A percentile compares a stretch with the other conserved stretches of the same genome.
phyloP scores from a whole-genome alignment of 768 basidiomycete species.

The Boletus edulis region DNA sequence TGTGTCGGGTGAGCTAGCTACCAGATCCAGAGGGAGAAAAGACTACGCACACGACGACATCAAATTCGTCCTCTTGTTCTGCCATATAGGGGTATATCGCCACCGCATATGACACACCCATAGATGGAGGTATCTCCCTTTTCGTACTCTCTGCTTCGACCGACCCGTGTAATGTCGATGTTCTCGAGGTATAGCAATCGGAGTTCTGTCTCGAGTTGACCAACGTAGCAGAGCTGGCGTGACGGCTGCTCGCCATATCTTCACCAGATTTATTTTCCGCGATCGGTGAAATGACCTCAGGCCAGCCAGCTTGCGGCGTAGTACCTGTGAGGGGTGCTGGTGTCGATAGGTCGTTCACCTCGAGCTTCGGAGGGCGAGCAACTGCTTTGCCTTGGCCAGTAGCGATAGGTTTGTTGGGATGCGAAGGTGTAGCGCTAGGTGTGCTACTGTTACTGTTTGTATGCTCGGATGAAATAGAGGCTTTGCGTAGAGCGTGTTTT shows the following conservation, averaged over 20 bases:
- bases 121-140: constrained; percentile 43
- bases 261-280: constrained; percentile 48
- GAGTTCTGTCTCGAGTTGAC: constrained; percentile 32
- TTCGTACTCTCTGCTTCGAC: constrained; percentile 34
- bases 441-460: constrained; percentile 15
- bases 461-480: constrained; percentile 42
- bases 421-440: constrained; percentile 16
- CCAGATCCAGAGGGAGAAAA: neutral
- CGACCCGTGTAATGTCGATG: constrained; percentile 13
- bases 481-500: constrained; percentile 89
- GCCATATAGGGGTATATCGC: constrained; percentile 99
- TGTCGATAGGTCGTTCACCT: constrained; percentile 61
- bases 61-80: constrained; percentile 97
- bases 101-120: constrained; percentile 87
- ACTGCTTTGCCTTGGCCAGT: constrained; percentile 31
- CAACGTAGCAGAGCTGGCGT: constrained; percentile 34
- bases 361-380: constrained; percentile 66
- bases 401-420: constrained; percentile 24
- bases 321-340: constrained; percentile 55
- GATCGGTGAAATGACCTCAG: constrained; percentile 65
- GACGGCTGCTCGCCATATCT: constrained; percentile 35
- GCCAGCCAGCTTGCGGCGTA: constrained; percentile 75
- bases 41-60: constrained; percentile 84
- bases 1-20: constrained; percentile 3
- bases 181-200: constrained; percentile 20